Conservation (phyloP, 495 filamentous ascomycete genomes). For the Xylaria acuta region DNA sequence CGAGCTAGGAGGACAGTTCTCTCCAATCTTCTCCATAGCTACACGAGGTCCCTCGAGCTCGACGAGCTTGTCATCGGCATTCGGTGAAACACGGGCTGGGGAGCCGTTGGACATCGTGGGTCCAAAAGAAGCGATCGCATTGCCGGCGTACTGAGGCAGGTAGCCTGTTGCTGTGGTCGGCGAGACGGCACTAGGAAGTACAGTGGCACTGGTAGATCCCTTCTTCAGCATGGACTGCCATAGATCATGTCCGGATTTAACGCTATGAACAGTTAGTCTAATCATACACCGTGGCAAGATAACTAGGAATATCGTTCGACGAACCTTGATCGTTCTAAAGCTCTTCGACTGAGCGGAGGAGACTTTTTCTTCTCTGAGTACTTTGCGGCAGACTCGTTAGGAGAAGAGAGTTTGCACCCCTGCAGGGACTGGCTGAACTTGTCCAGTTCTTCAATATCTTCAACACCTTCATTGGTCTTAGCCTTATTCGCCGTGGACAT, state of each 20-base stretch:
- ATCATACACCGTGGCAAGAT: neutral
- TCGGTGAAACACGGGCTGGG: constrained; percentile 33
- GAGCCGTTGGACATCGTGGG: constrained; percentile 43
- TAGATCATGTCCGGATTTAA: constrained; percentile 41
- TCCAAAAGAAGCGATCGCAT: constrained; percentile 51
- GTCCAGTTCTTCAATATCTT: neutral
- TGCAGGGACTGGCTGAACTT: constrained; percentile 5
- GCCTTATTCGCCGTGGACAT: neutral
- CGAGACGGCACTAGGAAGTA: constrained; percentile 48
- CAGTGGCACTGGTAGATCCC: constrained; percentile 44
- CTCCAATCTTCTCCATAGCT: constrained; percentile 44
- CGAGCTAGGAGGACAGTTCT: constrained; percentile 50
- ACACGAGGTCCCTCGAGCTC: constrained; percentile 35
- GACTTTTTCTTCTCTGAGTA: constrained; percentile 20
- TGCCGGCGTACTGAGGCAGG: constrained; percentile 52
- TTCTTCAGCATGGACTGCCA: constrained; percentile 54
- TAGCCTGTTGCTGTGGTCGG: constrained; percentile 55
- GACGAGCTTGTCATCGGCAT: constrained; percentile 33
- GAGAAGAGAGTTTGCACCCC: constrained; percentile 8
- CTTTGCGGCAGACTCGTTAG: constrained; percentile 8
- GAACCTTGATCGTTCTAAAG: constrained; percentile 39
- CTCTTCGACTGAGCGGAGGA: constrained; percentile 21
- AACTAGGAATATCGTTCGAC: neutral
- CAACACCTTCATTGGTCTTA: neutral
- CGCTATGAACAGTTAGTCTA: constrained; percentile 32